These are phyloP conservation scores for Ustilago sp. DNA, from an alignment of 1,284 basidiomycete genomes.

Conservation along the genomic window DNA sequence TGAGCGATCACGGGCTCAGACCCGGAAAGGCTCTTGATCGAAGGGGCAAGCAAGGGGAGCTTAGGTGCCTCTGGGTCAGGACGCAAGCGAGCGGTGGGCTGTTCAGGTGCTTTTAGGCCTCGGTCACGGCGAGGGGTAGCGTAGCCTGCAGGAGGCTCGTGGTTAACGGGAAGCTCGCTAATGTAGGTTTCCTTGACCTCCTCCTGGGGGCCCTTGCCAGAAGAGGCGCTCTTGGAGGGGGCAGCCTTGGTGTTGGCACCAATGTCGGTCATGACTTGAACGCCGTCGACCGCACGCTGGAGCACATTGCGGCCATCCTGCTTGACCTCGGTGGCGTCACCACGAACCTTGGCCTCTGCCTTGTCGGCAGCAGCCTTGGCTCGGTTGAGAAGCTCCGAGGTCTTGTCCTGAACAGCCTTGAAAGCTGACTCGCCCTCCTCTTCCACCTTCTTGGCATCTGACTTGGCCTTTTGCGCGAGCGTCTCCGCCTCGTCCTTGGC, in stretches of 20 bases:
- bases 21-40: slow-evolving; percentile 80
- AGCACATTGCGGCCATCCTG: slow-evolving; percentile 63
- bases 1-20: slow-evolving; percentile 90
- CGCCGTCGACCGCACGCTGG: slow-evolving; percentile 52
- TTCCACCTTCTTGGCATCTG: slow-evolving; percentile 66
- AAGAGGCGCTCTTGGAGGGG: slow-evolving; percentile 68
- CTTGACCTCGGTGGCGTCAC: slow-evolving; percentile 38
- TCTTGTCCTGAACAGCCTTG: slow-evolving; percentile 51
- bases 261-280: slow-evolving; percentile 58
- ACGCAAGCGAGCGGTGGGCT: slow-evolving; percentile 54
- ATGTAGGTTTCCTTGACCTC: slow-evolving; percentile 51
- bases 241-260: slow-evolving; percentile 55
- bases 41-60: slow-evolving; percentile 82
- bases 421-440: slow-evolving; percentile 65
- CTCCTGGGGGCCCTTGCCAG: slow-evolving; percentile 66
- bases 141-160: slow-evolving; percentile 60
- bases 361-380: slow-evolving; percentile 73
- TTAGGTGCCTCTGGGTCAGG: slow-evolving; percentile 60
- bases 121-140: slow-evolving; percentile 53
- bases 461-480: slow-evolving; percentile 53
- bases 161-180: slow-evolving; percentile 55
- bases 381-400: slow-evolving; percentile 49
- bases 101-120: slow-evolving; percentile 57
- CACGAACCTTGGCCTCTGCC: slow-evolving; percentile 58
- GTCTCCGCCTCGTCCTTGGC: slow-evolving; percentile 48